Base-by-base conservation (phyloP, 371 early-diverging fungal species). In the Mucor irregularis region DNA sequence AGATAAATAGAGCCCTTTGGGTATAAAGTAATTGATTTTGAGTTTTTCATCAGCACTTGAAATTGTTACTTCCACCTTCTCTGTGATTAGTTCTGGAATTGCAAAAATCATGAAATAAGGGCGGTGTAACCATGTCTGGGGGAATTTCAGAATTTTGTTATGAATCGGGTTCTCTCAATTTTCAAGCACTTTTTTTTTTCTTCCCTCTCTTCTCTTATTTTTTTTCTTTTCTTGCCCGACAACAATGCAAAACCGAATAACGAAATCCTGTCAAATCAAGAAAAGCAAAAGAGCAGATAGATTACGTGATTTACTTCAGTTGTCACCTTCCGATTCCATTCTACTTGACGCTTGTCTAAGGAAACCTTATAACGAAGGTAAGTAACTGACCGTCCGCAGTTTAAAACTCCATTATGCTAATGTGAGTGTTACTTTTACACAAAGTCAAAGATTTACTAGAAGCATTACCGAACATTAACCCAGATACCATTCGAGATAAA, bases 401-500 rank as follows among this genome's bases (percentile, higher is more conserved):
- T 8, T 25, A 26, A 37, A 35, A 49, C 21, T 24, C 26, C 16
- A 21, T 52, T 39, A 22, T 8, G 21, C 1, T 57, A 38, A 2
- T 35, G 21, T 48, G n/a, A n/a, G n/a, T n/a, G n/a, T n/a, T n/a
- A n/a, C n/a, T n/a, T n/a, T n/a, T n/a, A n/a, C n/a, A n/a, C n/a
- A n/a, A n/a, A 76, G 76, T 76, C 21, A 61, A 63, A 51, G 51
- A 57, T 11, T 45, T 75, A 16, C 46, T 72, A 39, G 56, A 62
- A 40, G 65, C 64, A 34, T 46, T 62, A 14, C 67, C 74, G 13
- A 52, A 31, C 38, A 26, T 69, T 13, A 74, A 78, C 40, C 69
- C 69, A 44, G 78, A 78, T 55, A 65, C 62, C 19, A 65, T 78
- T 10, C 71, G 78, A 55, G 75, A 78, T 45, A 59, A 53, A 16